Evolutionary conservation across 192 early-diverging fungal species (phyloP), one percentile per base, ranked within the genome.

Genomic region (Rhizophagus prolifer): DNA sequence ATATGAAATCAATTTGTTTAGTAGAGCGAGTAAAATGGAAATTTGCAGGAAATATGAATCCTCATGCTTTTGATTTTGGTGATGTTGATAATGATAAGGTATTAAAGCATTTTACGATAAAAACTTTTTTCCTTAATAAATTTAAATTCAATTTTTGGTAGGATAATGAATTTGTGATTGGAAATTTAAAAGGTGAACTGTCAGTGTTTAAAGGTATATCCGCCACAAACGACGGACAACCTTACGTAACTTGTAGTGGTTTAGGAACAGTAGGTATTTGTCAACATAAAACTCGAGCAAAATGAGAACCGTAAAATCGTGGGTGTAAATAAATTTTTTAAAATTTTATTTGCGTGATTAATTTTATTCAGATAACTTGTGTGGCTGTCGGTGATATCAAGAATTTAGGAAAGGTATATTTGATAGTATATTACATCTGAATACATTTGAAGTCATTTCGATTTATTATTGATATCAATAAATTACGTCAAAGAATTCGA

Each of bases 151-250:
- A 38, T 31, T 44, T 73, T 34, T 67, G 19, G 31, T 70, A 88
- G 86, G 86, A 86, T 50, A 87, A 86, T 77, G 86, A 87, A 79
- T 89, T 89, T 82, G 86, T 89, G 9, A 86, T 89, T 68, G 88
- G 88, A 28, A 89, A 89, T 73, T 64, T 89, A 54, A 83, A 85
- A 47, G 88, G 88, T 23, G 86, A 87, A 58, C 78, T 89, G 0
- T 84, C 85, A 64, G 83, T 89, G 19, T 89, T 87, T 54, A 89
- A 89, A 81, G 86, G 86, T 36, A 83, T 85, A 10, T 79, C 85
- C 44, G 64, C 74, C 2, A 10, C 41, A 44, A 44, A 44, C 10
- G 66, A 79, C 16, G 86, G 86, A 4, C 28, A 78, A 16, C 86
- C 88, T 41, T 79, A 82, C 31, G 69, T 82, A 31, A 81, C 82